Conservation (phyloP, 1,139 yeast species). For the Protomyces inouyei region DNA sequence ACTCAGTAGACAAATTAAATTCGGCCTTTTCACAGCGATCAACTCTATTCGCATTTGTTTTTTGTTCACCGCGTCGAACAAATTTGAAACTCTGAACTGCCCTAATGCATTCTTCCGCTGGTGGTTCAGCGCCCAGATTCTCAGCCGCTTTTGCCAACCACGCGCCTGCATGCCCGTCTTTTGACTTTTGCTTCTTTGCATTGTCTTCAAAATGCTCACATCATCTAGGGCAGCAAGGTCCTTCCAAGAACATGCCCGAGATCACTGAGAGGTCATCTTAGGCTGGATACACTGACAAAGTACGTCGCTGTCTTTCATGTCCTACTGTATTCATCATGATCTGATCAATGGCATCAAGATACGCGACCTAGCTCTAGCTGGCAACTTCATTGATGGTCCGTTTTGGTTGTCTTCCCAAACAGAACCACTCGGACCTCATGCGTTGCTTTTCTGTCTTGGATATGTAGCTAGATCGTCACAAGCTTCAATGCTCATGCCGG, state of each 20-base stretch:
- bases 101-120: slow-evolving; percentile 51
- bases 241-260: slow-evolving; percentile 11
- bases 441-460: neutral
- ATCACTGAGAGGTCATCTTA: slow-evolving; percentile 10
- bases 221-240: slow-evolving; percentile 13
- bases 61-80: no score
- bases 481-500: slow-evolving; percentile 8
- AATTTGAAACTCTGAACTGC: no score
- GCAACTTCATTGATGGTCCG: neutral
- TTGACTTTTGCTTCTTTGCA: slow-evolving; percentile 3
- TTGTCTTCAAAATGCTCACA: slow-evolving; percentile 28
- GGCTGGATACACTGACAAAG: neutral
- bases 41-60: no score
- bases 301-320: neutral
- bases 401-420: neutral
- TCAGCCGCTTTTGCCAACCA: slow-evolving; percentile 92
- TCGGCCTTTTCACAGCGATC: no score
- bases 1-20: no score
- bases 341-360: neutral
- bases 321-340: neutral
- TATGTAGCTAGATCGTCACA: slow-evolving; percentile 11
- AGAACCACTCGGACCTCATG: no score
- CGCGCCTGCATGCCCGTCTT: slow-evolving; percentile 35
- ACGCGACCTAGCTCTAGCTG: neutral
- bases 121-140: slow-evolving; percentile 71